Evolutionary conservation across 1,139 yeast species (phyloP), one percentile per base, ranked within the genome.

Genomic region (Yamadazyma buinensis): DNA sequence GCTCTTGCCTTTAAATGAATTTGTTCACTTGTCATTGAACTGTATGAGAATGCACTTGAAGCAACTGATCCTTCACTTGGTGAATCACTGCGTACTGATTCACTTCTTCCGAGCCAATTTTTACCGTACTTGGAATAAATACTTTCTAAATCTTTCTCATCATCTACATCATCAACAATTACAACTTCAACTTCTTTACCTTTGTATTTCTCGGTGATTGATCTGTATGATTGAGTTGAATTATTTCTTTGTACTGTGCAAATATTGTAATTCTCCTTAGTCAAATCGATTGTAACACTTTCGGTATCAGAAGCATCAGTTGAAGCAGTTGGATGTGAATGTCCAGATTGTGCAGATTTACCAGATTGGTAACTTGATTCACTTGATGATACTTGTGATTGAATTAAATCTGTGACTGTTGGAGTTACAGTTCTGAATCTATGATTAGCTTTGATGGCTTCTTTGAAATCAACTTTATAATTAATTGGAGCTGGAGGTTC

Each of bases 111-210:
- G 7, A 60, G 37, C 65, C 66, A 52, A 25, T 56, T 49, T 30
- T 53, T 54, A 34, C 64, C 59, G 43, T 69, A 69, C 40, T 61
- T 65, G n/a, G 75, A 69, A 41, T 69, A 69, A 34, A 69, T 59
- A 45, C 75, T 68, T 41, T 54, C 55, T 23, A 57, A 57, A 15
- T 53, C 59, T n/a, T 48, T 46, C 13, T 52, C 57, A 26, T 46
- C 55, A 26, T 63, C 68, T 21, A 64, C 72, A 27, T 64, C 69
- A 23, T 65, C 72, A 4, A 66, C 69, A 45, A 67, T 55, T 5
- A 72, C 75, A 2, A 69, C 74, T 43, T 72, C 78, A 1, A 67
- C 66, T 12, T 62, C 57, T 34, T 59, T 63, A 3, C 77, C 77
- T 30, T 64, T 61, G 17, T 52, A 60, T 35, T 53, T 60, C 36